Percentiles rank a stretch among this genome's conserved stretches.
These are phyloP conservation scores for Cyberlindnera meyerae DNA, from an alignment of 805 yeast species.

Conservation along the genomic window DNA sequence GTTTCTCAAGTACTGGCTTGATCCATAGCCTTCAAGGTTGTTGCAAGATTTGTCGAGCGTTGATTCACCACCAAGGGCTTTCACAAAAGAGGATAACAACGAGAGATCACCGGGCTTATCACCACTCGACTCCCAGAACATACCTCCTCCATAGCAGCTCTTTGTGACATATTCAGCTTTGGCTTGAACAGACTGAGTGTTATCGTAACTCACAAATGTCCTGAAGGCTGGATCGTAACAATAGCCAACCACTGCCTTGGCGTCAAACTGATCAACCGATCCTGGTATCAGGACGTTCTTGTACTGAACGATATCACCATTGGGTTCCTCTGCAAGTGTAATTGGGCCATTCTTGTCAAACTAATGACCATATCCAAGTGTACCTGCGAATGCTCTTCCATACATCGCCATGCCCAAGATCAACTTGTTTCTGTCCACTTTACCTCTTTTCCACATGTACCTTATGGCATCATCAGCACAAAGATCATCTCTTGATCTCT, in stretches of 20 bases:
- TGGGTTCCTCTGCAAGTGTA: background rate
- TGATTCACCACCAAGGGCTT: conserved; percentile 15
- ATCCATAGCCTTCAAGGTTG: conserved; percentile 5
- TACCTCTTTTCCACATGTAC: conserved; percentile 38
- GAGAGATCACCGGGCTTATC: conserved; percentile 42
- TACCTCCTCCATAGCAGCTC: conserved; percentile 67
- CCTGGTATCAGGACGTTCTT: conserved; percentile 46
- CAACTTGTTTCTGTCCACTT: conserved; percentile 43
- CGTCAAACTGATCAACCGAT: conserved; percentile 47
- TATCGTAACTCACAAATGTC: conserved; percentile 63
- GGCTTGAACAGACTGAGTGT: conserved; percentile 39
- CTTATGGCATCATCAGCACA: conserved; percentile 47
- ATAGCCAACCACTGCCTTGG: conserved; percentile 46
- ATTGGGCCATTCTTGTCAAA: conserved; percentile 44
- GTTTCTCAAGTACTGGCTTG: conserved; percentile 18
- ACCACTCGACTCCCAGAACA: conserved; percentile 95
- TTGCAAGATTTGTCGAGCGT: conserved; percentile 11
- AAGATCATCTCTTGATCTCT: conserved; percentile 31
- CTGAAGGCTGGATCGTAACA: conserved; percentile 37
- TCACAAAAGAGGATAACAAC: conserved; percentile 41
- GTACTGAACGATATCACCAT: conserved; percentile 46
- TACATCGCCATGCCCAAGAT: conserved; percentile 85
- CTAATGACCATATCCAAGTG: conserved; percentile 35
- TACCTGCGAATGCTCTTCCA: conserved; percentile 54
- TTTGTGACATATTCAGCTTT: conserved; percentile 58